A percentile compares a stretch with the other conserved stretches of the same genome.
Evolutionary conservation across 139 green algal species (phyloP).

Genomic region (Microglena sp.): DNA sequence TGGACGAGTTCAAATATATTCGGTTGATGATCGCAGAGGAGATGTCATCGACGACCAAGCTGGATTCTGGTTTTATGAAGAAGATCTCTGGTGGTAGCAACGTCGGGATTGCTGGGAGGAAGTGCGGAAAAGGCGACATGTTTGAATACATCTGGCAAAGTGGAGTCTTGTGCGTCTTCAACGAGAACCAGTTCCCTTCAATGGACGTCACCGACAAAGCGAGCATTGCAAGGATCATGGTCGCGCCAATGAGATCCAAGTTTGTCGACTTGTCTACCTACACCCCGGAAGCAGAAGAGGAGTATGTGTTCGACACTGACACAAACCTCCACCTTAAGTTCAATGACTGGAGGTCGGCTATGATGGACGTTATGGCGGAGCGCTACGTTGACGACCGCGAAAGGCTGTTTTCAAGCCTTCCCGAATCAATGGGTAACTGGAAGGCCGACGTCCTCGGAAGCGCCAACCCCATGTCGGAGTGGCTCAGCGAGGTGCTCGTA

Average conservation of each 20-base stretch:
- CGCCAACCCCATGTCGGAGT: too few species aligned
- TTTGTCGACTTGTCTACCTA: background rate
- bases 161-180: conserved; percentile 4
- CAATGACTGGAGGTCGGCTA: too few species aligned
- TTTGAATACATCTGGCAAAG: conserved; percentile 6
- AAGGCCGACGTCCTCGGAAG: too few species aligned
- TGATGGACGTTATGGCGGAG: too few species aligned
- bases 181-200: background rate
- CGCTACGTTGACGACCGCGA: too few species aligned
- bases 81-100: background rate
- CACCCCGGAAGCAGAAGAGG: background rate
- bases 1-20: background rate
- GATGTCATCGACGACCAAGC: background rate
- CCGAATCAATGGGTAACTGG: too few species aligned
- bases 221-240: background rate
- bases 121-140: background rate
- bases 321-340: too few species aligned
- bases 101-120: background rate
- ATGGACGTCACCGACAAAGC: conserved; percentile 1
- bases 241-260: conserved; percentile 8
- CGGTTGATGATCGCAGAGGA: conserved; percentile 1
- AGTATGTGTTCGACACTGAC: too few species aligned
- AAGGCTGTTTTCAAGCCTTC: too few species aligned
- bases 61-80: background rate
- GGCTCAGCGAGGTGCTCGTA: too few species aligned